Conservation (phyloP, 2,329 filamentous ascomycete species). For the Pyrenophora tritici-repentis region DNA sequence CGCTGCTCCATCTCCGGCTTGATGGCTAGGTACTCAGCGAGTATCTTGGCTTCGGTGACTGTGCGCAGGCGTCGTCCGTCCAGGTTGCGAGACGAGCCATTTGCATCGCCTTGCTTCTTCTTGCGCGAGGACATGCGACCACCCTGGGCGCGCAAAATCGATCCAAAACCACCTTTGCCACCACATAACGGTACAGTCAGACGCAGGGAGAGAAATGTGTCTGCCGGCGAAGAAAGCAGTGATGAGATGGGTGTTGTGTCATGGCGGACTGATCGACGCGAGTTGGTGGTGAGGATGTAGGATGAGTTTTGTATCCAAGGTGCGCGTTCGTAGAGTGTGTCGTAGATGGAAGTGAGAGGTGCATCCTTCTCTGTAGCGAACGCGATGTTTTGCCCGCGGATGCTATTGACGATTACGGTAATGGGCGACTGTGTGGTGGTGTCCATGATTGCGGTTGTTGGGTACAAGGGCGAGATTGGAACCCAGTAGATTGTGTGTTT, state of each 20-base stretch:
- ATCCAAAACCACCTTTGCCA: conserved; percentile 97
- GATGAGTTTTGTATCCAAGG: conserved; percentile 60
- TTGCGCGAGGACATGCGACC: conserved; percentile 98
- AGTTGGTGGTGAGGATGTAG: conserved; percentile 80
- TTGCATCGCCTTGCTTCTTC: conserved; percentile 81
- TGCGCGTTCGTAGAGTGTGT: conserved; percentile 61
- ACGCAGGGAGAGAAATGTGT: conserved; percentile 80
- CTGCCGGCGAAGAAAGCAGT: conserved; percentile 61
- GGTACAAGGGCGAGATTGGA: background rate
- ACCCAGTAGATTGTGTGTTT: background rate
- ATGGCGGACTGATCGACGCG: conserved; percentile 69
- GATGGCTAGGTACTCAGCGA: conserved; percentile 92
- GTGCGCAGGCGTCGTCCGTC: conserved; percentile 89
- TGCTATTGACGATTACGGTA: conserved; percentile 77
- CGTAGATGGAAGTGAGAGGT: conserved; percentile 75
- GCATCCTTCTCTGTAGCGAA: conserved; percentile 72
- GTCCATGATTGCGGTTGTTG: conserved; percentile 26
- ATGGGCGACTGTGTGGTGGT: conserved; percentile 31
- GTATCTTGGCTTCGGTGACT: conserved; percentile 90
- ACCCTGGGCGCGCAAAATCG: conserved; percentile 92
- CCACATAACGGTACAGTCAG: conserved; percentile 80
- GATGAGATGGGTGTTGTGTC: conserved; percentile 63
- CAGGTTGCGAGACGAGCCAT: conserved; percentile 89
- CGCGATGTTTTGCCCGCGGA: conserved; percentile 80
- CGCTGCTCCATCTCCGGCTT: conserved; percentile 97